phyloP scores from a whole-genome alignment of 1,284 basidiomycete genomes.

The Ceratobasidium sp. region DNA sequence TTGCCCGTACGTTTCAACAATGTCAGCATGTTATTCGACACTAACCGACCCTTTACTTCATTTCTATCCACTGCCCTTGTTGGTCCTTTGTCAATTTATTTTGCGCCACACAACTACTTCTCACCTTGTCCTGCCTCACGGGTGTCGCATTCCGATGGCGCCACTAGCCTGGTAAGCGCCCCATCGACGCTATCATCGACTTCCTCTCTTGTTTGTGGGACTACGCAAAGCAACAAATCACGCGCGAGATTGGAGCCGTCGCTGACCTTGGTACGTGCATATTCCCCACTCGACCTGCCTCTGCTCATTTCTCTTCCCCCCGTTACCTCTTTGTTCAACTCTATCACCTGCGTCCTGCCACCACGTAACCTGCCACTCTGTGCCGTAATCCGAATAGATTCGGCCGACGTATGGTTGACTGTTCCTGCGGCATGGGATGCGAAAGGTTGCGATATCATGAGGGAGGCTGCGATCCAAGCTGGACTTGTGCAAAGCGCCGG shows the following conservation, averaged over 20 bases:
- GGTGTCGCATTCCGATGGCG: too few relatives aligned
- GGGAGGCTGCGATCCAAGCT: constrained; percentile 80
- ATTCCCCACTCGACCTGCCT: too few relatives aligned
- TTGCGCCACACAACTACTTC: too few relatives aligned
- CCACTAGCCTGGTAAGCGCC: constrained; percentile 74
- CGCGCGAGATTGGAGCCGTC: constrained; percentile 82
- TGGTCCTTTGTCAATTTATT: too few relatives aligned
- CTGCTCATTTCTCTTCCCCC: constrained; percentile 27
- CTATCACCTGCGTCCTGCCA: constrained; percentile 1
- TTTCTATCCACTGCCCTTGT: constrained; percentile 17
- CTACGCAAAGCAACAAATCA: constrained; percentile 86
- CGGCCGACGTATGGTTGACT: constrained; percentile 82
- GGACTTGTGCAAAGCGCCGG: constrained; percentile 78
- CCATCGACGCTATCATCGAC: constrained; percentile 81
- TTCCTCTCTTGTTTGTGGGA: constrained; percentile 85
- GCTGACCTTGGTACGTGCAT: constrained; percentile 78
- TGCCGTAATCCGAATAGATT: constrained; percentile 62
- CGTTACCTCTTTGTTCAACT: constrained; percentile 1
- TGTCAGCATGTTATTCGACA: not conserved
- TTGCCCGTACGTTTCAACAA: constrained; percentile 69
- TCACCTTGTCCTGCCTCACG: not conserved
- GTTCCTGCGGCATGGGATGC: constrained; percentile 90
- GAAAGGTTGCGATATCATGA: constrained; percentile 83
- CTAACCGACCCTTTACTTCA: not conserved
- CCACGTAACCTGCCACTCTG: too few relatives aligned